Evolutionary conservation across 306 rosid genomes (phyloP).

Genomic region (Quercus cerris): DNA sequence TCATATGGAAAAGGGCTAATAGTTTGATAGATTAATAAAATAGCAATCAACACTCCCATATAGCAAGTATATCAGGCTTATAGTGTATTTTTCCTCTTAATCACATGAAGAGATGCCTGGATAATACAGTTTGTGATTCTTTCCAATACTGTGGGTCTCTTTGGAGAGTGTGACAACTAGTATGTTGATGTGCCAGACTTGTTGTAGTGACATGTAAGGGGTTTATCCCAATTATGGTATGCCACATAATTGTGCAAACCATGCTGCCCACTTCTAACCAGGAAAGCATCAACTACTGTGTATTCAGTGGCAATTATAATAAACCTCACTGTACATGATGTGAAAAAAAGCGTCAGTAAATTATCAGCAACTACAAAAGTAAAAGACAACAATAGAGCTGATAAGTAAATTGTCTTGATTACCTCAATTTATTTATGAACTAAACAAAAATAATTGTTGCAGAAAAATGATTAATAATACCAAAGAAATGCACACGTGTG

Average conservation of each 20-base stretch:
- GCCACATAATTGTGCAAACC: neutral
- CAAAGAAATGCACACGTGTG: neutral
- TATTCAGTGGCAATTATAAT: neutral
- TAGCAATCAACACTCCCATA: too few species aligned
- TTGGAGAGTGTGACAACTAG: neutral
- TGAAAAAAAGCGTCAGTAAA: neutral
- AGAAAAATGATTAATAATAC: neutral
- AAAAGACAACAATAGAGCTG: neutral
- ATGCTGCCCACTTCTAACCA: neutral
- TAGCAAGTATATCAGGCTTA: too few species aligned
- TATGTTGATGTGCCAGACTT: neutral
- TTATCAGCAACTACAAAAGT: neutral
- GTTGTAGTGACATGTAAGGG: neutral
- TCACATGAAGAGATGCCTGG: neutral
- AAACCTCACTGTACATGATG: neutral
- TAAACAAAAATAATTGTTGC: neutral
- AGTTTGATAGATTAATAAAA: too few species aligned
- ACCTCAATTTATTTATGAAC: neutral
- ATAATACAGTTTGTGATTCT: neutral
- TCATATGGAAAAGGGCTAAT: too few species aligned
- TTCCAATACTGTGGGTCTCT: neutral
- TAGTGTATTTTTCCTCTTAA: too few species aligned
- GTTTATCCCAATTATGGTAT: neutral
- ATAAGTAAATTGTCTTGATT: neutral
- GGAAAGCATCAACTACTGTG: neutral